Evolutionary conservation across 495 filamentous ascomycete species (phyloP), one percentile per base, ranked within the genome.

Genomic region (Penicillium steckii): DNA sequence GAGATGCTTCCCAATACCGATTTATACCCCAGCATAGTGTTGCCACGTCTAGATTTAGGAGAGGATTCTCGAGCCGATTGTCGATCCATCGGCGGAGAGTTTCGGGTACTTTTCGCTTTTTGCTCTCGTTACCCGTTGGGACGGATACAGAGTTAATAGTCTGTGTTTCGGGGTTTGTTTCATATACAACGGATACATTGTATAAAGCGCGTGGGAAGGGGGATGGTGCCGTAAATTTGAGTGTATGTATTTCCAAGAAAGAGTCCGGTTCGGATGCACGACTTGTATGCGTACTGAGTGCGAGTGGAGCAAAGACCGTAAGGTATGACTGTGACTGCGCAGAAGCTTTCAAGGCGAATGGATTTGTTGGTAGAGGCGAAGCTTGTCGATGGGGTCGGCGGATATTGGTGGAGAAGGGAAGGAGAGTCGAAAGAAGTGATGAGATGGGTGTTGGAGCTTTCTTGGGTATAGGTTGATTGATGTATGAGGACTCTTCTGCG

Each of bases 21-120:
- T 72, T 74, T 26, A 75, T 69, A 19, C 71, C 72, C 67, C 71
- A 71, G 48, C 74, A 74, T 3, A 75, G 61, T 7, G 71, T 74
- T 8, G 73, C 61, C 29, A 77, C 57, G 44, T 77, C 73, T 2
- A 76, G 59, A 37, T 60, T 68, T 15, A 72, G 32, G 8, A 76
- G 64, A 1, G 70, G 64, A 27, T 67, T 74, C 9, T 52, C 51
- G 30, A 77, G 48, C 23, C 74, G 61, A 17, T 60, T 50, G 10
- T 67, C 57, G n/a, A 72, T 69, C 74, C 74, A 77, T 43, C 53
- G 61, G n/a, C 60, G 70, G n/a, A 77, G 53, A 13, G 55, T 51
- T 23, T 61, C 52, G 4, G 70, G 70, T 1, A 69, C 55, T 44
- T 56, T 66, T 18, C 61, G 32, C 30, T 65, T 64, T 33, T 53